phyloP scores from a whole-genome alignment of 495 filamentous ascomycete genomes.

The Achaetomiella virescens region DNA sequence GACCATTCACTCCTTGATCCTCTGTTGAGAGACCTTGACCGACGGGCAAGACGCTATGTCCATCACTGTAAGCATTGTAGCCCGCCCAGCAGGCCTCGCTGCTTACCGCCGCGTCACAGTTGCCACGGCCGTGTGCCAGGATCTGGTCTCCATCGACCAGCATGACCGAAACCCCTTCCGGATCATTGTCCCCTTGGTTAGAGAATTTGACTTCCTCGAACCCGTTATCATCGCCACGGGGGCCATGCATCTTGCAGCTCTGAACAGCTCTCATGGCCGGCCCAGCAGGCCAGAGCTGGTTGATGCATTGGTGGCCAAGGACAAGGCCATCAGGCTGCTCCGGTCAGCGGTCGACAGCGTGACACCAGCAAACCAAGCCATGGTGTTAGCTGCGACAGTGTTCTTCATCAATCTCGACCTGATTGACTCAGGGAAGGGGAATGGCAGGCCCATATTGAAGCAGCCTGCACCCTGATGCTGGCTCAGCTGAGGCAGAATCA shows the following conservation, averaged over 20 bases:
- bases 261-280: conserved; percentile 20
- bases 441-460: conserved; percentile 51
- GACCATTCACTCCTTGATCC: conserved; percentile 33
- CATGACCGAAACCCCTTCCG: conserved; percentile 46
- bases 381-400: conserved; percentile 45
- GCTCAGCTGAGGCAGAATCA: conserved; percentile 18
- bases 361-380: conserved; percentile 32
- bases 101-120: conserved; percentile 29
- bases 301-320: conserved; percentile 47
- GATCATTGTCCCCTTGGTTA: conserved; percentile 41
- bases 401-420: conserved; percentile 54
- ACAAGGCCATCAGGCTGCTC: conserved; percentile 42
- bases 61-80: conserved; percentile 40
- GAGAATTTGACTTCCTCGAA: conserved; percentile 39
- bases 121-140: conserved; percentile 44
- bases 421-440: conserved; percentile 50
- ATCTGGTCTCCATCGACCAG: conserved; percentile 49
- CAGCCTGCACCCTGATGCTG: conserved; percentile 40
- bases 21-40: conserved; percentile 29
- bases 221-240: conserved; percentile 49
- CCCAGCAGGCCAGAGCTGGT: conserved; percentile 27
- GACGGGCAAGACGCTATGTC: conserved; percentile 39
- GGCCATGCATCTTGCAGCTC: conserved; percentile 48
- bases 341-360: conserved; percentile 27
- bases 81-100: neutral